Conservation (phyloP, 2,329 filamentous ascomycete species). For the Pestalotiopsis sp. region DNA sequence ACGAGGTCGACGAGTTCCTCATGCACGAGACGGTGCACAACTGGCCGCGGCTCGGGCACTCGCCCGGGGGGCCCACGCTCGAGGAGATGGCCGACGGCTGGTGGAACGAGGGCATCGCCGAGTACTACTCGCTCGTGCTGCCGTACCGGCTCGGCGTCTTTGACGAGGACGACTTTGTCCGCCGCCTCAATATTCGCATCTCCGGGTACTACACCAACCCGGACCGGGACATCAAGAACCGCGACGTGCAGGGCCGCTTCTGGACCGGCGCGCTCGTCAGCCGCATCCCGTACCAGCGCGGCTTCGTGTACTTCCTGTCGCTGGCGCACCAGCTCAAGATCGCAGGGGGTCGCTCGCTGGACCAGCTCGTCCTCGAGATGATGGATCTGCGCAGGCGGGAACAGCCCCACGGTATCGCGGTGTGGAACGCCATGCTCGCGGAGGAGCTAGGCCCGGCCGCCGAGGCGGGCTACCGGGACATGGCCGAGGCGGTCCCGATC, state of each 20-base stretch:
- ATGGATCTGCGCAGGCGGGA: background rate
- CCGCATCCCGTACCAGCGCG: background rate
- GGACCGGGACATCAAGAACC: background rate
- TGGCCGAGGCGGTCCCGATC: background rate
- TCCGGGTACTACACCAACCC: background rate
- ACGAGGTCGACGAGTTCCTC: background rate
- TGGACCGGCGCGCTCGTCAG: background rate
- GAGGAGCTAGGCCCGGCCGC: background rate
- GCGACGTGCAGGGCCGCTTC: background rate
- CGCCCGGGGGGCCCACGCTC: background rate
- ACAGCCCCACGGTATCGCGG: background rate
- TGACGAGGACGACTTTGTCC: background rate
- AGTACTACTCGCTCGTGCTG: background rate
- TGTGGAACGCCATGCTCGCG: background rate
- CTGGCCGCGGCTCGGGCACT: background rate
- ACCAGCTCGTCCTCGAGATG: background rate
- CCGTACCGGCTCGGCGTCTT: background rate
- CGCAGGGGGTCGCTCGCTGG: background rate
- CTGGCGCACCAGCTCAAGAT: background rate
- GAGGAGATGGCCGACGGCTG: background rate
- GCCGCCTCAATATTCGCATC: background rate
- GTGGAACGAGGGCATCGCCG: background rate
- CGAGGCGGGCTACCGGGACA: background rate
- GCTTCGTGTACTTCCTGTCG: background rate
- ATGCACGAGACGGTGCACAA: background rate